Evolutionary conservation across 179 eudicot species (phyloP).

Genomic region (Beta lomatogona): DNA sequence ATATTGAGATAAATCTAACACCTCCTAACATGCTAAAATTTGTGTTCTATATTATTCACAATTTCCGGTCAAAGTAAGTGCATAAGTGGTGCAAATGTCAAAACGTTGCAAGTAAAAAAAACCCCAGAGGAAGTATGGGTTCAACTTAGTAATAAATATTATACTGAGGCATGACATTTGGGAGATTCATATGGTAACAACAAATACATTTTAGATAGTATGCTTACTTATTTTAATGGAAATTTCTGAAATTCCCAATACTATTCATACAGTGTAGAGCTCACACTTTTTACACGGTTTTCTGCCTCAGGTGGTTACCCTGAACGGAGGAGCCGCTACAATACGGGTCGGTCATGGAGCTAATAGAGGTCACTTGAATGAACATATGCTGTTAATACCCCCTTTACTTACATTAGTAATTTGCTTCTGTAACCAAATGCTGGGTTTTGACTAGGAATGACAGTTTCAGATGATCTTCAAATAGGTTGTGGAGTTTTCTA

Average conservation of each 20-base stretch:
- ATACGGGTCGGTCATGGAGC: slow-evolving; percentile 51
- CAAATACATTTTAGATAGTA: too few species aligned
- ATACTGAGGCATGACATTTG: too few species aligned
- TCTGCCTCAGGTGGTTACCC: slow-evolving; percentile 42
- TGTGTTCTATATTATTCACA: too few species aligned
- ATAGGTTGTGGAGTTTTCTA: neutral
- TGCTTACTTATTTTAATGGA: neutral
- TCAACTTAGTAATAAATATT: too few species aligned
- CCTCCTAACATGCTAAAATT: too few species aligned
- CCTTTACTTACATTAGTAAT: neutral
- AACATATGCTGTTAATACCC: slow-evolving; percentile 9
- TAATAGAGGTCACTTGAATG: slow-evolving; percentile 17
- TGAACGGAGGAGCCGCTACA: slow-evolving; percentile 52
- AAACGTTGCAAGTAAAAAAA: too few species aligned
- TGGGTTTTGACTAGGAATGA: neutral
- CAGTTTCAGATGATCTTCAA: neutral
- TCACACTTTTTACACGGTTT: neutral
- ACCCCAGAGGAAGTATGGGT: too few species aligned
- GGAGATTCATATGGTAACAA: too few species aligned
- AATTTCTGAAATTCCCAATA: neutral
- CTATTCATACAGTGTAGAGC: neutral
- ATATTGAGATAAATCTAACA: too few species aligned
- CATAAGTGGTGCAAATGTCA: too few species aligned
- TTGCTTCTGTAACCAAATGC: slow-evolving; percentile 8
- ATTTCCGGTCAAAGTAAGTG: too few species aligned